A percentile compares a stretch with the other conserved stretches of the same genome.
Conservation (phyloP, 1,139 yeast species). For the Hansenula lynferdii region DNA sequence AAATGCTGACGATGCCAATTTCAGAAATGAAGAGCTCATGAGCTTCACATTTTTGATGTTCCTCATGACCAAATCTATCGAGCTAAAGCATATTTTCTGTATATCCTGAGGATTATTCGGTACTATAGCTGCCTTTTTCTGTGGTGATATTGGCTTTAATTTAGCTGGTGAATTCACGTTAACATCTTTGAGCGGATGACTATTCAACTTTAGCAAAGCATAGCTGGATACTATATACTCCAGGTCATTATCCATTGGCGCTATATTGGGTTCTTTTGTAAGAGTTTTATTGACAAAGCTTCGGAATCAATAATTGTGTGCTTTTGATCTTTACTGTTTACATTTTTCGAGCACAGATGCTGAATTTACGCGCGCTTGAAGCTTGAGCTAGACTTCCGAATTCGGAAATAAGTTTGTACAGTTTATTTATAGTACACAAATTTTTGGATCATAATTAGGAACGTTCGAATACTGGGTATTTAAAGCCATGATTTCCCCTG, state of each 20-base stretch:
- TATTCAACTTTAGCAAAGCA: constrained; percentile 15
- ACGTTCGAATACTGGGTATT: constrained; percentile 20
- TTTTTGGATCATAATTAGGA: background rate
- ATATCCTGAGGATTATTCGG: constrained; percentile 13
- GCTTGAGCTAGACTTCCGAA: constrained; percentile 1
- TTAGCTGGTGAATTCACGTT: constrained; percentile 14
- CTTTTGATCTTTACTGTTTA: constrained; percentile 1
- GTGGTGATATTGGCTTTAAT: constrained; percentile 10
- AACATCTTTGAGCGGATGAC: constrained; percentile 13
- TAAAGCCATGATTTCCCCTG: constrained; percentile 52
- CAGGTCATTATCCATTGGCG: constrained; percentile 15
- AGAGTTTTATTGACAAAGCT: too few species aligned
- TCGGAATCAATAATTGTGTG: too few species aligned
- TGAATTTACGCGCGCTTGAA: background rate
- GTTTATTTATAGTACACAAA: constrained; percentile 34
- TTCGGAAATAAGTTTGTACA: constrained; percentile 9
- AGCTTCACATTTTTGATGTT: constrained; percentile 10
- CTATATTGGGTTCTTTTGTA: background rate
- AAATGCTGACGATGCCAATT: constrained; percentile 18
- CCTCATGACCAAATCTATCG: constrained; percentile 16
- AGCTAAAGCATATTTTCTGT: constrained; percentile 14
- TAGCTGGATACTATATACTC: constrained; percentile 20
- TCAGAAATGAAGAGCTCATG: constrained; percentile 13
- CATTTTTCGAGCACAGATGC: constrained; percentile 1
- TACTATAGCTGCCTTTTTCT: constrained; percentile 6